Evolutionary conservation across 495 filamentous ascomycete species (phyloP), one percentile per base, ranked within the genome.

Genomic region (Darksidea phi): DNA sequence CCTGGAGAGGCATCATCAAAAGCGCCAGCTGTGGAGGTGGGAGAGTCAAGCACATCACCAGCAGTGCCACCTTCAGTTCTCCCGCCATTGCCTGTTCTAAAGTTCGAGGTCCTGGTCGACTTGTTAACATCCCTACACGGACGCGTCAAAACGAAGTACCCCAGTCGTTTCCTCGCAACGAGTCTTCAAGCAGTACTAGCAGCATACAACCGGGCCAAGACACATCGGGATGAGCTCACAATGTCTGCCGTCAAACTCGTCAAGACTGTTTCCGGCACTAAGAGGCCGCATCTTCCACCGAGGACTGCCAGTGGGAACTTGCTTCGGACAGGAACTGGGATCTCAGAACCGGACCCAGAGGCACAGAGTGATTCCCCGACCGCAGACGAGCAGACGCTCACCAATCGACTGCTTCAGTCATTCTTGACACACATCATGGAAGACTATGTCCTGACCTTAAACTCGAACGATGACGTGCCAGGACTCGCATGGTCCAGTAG

Each of bases 121-220:
- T 87, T 97, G 79, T 84, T 98, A 1, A 83, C 85, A 2, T 86
- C 88, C n/a, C 81, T 97, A 7, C 94, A 96, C 71, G 81, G 80
- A 15, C 85, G 94, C 43, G 92, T 98, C 71, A 85, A 88, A 71
- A 94, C 94, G 2, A 93, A 91, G 74, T 88, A 87, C 56, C 94
- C 94, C 1, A 95, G 90, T 56, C 87, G 92, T 17, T 98, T 98
- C 72, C 79, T 98, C 28, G 89, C 89, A n/a, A 89, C 89, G 1
- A 90, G 90, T 28, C 81, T 97, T 15, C 86, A 89, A 59, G 88
- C 90, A 12, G 82, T 90, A 11, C 76, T 89, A 17, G 78, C 82
- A 32, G 82, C 87, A 4, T 95, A 91, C 71, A 79, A 81, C 36
- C 64, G 69, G 34, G 65, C 72, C 7, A 51, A 48, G 6, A 48